Evolutionary conservation across 495 filamentous ascomycete genomes (phyloP).

Genomic region (Lasiosphaeriaceae sp.): DNA sequence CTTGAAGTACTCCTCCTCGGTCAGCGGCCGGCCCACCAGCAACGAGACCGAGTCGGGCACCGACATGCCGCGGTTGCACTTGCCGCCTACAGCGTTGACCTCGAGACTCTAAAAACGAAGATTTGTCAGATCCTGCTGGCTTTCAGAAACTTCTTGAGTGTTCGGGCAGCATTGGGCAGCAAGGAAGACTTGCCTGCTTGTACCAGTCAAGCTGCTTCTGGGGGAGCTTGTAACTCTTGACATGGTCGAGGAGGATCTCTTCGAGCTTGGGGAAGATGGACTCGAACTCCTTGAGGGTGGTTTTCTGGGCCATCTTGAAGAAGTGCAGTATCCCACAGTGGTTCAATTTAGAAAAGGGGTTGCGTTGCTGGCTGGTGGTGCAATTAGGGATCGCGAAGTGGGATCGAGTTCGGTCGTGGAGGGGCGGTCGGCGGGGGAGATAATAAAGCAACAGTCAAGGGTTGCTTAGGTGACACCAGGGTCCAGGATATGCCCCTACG

Average conservation of each 20-base stretch:
- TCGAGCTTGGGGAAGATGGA: conserved; percentile 75
- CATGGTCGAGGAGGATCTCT: conserved; percentile 70
- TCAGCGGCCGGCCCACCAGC: conserved; percentile 68
- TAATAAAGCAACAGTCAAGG: neutral
- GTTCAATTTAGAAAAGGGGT: neutral
- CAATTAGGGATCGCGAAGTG: neutral
- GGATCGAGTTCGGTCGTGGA: neutral
- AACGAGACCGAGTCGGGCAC: conserved; percentile 84
- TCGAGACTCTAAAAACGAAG: conserved; percentile 58
- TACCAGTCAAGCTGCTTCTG: conserved; percentile 83
- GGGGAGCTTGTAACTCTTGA: conserved; percentile 75
- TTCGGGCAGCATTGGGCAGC: neutral
- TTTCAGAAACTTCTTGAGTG: neutral
- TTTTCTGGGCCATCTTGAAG: conserved; percentile 56
- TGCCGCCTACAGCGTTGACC: conserved; percentile 86
- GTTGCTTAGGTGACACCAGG: neutral
- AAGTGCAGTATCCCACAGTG: neutral
- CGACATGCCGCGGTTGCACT: conserved; percentile 98
- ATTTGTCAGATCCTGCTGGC: neutral
- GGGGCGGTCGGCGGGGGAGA: no score
- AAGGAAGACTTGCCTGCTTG: conserved; percentile 57
- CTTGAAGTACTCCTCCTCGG: conserved; percentile 75
- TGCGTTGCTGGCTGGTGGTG: neutral
- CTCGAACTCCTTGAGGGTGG: conserved; percentile 82
- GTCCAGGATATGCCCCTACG: neutral